Evolutionary conservation across 805 yeast genomes (phyloP), one percentile per base, ranked within the genome.

Genomic region (Yarrowia sp.): DNA sequence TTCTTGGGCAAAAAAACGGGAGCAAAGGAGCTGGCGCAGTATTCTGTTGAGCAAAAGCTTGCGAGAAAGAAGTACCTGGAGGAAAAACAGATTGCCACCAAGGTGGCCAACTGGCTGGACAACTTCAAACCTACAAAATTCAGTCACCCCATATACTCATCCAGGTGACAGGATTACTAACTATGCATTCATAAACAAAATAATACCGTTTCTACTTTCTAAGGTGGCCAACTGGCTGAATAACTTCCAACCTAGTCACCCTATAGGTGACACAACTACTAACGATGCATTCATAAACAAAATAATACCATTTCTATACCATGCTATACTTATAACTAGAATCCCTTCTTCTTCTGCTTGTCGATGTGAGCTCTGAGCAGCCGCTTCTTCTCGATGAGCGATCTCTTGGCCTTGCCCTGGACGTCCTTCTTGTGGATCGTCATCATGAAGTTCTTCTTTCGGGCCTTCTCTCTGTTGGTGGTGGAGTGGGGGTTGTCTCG

Each of bases 401-500:
- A 89, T 81, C 87, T 80, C 77, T 86, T 88, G 66, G 87, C 92
- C 75, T 94, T 94, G 66, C 98, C 98, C 75, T 89, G 96, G 38
- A 94, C 98, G 56, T 89, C 85, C 70, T 84, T 84, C 78, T 93
- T 94, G 76, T 94, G 99, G 68, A 94, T 89, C 93, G 89, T 89
- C 99, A 94, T 94, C 72, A 94, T 93, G 72, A 91, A 94, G 77
- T 94, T 94, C 97, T 94, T 94, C 90, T 90, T 90, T 75, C 98
- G 83, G 22, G 91, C 96, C 83, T 94, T 94, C 76, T 96, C 97
- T 76, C 84, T 85, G 74, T 94, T 94, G 2, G 99, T 94, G 10
- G 98, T 92, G 27, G 96, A 89, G 72, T 87, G 97, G 62, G 81
- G 81, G 22, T 84, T 87, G 64, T 84, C 83, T 36, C 73, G 75